A percentile compares a stretch with the other conserved stretches of the same genome.
These are phyloP conservation scores for Alternaria gansuensis DNA, from an alignment of 2,329 filamentous ascomycete species.

Conservation along the genomic window DNA sequence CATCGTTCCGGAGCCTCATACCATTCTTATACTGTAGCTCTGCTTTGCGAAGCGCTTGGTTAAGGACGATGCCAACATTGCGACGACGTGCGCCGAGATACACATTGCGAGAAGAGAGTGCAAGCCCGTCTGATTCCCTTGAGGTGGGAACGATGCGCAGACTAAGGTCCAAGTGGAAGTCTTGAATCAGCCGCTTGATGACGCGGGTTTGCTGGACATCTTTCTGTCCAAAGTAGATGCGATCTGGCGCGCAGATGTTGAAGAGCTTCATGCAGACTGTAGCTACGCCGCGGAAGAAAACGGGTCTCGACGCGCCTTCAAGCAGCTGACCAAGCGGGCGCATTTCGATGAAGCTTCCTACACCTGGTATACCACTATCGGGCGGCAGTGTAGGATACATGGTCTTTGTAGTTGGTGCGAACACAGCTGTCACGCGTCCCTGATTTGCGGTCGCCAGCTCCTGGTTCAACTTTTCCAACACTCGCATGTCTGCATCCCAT, in stretches of 20 bases:
- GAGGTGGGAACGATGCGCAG: constrained; percentile 78
- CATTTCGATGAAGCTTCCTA: constrained; percentile 90
- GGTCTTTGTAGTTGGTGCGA: constrained; percentile 80
- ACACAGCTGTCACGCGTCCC: constrained; percentile 81
- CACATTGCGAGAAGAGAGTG: constrained; percentile 91
- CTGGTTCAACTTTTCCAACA: constrained; percentile 72
- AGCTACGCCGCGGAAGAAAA: constrained; percentile 95
- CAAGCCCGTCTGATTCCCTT: constrained; percentile 82
- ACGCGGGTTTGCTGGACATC: constrained; percentile 96
- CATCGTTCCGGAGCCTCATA: constrained; percentile 65
- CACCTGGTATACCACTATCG: constrained; percentile 74
- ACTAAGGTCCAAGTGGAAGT: constrained; percentile 81
- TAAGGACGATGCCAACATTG: constrained; percentile 75
- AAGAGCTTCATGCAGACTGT: constrained; percentile 96
- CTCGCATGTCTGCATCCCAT: constrained; percentile 78
- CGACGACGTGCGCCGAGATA: constrained; percentile 83
- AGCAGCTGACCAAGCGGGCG: constrained; percentile 83
- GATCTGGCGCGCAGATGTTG: constrained; percentile 79
- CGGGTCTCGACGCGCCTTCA: constrained; percentile 85
- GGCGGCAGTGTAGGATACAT: constrained; percentile 90
- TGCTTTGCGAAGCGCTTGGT: constrained; percentile 73
- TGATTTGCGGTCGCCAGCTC: constrained; percentile 66
- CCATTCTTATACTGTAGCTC: constrained; percentile 70
- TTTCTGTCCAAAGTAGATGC: constrained; percentile 95
- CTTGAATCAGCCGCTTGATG: constrained; percentile 83